Evolutionary conservation across 768 basidiomycete species (phyloP).

Genomic region (Suillus tomentosus): DNA sequence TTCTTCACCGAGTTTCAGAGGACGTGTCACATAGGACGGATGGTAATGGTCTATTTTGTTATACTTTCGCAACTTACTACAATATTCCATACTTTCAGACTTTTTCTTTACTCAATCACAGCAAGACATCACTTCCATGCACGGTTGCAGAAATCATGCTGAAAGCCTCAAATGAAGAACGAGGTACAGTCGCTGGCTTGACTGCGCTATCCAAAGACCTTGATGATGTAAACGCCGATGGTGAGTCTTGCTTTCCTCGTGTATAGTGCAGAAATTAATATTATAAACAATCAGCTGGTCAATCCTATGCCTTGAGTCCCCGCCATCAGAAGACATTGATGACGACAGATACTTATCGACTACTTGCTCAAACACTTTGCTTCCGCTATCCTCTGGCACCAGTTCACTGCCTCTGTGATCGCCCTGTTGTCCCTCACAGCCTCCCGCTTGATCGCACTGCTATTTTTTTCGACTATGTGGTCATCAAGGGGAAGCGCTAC

Average conservation of each 20-base stretch:
- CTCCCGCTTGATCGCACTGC: too few relatives aligned
- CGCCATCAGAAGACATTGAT: conserved; percentile 5
- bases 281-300: conserved; percentile 3
- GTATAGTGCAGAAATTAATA: neutral
- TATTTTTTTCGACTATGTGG: conserved; percentile 11
- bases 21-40: conserved; percentile 1
- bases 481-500: conserved; percentile 10
- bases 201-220: conserved; percentile 24
- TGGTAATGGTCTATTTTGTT: neutral
- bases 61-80: too few relatives aligned
- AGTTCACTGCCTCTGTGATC: too few relatives aligned
- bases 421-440: too few relatives aligned
- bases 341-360: neutral
- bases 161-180: conserved; percentile 26
- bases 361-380: neutral
- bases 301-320: conserved; percentile 10
- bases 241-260: conserved; percentile 14
- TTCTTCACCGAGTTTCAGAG: conserved; percentile 33
- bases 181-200: conserved; percentile 23
- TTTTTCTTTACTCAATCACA: neutral
- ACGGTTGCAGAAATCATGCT: conserved; percentile 11
- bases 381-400: neutral
- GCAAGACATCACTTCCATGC: neutral
- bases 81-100: neutral
- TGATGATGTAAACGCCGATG: conserved; percentile 23